A percentile compares a stretch with the other conserved stretches of the same genome.
Evolutionary conservation across 805 yeast genomes (phyloP).

Genomic region (Saccharomycopsis amapae): DNA sequence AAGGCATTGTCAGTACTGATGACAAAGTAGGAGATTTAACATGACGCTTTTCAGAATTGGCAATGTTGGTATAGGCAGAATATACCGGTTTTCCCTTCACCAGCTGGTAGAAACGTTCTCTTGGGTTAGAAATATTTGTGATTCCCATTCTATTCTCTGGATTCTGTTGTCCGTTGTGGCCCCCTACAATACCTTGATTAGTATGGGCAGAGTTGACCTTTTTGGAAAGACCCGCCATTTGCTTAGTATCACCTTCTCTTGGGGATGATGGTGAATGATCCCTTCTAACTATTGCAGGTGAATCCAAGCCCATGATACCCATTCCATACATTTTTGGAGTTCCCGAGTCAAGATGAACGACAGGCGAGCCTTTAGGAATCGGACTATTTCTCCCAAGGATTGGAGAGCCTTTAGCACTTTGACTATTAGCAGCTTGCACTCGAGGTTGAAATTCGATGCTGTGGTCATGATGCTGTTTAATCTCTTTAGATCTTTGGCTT

Average conservation of each 20-base stretch:
- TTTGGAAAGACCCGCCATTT: too few relatives aligned
- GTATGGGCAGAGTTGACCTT: too few relatives aligned
- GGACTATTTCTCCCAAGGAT: conserved; percentile 3
- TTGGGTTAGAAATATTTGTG: conserved; percentile 1
- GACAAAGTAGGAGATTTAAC: conserved; percentile 15
- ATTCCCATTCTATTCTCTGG: not conserved
- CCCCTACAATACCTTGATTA: too few relatives aligned
- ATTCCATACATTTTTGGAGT: conserved; percentile 17
- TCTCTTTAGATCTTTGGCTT: not conserved
- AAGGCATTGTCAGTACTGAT: not conserved
- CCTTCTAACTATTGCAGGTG: conserved; percentile 17
- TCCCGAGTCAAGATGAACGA: conserved; percentile 6
- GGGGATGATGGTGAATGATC: conserved; percentile 10
- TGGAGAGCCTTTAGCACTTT: conserved; percentile 8
- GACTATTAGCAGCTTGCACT: not conserved
- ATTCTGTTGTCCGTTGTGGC: too few relatives aligned
- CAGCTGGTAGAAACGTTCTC: conserved; percentile 12
- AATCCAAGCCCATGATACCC: conserved; percentile 19
- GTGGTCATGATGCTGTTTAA: too few relatives aligned
- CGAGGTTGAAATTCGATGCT: too few relatives aligned
- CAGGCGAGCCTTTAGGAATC: conserved; percentile 3
- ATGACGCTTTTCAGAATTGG: conserved; percentile 8
- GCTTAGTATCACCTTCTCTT: not conserved
- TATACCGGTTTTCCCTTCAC: conserved; percentile 9
- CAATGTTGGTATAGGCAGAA: conserved; percentile 6